Evolutionary conservation across 371 early-diverging fungal genomes (phyloP), one percentile per base, ranked within the genome.

Genomic region (Actinomucor elegans): DNA sequence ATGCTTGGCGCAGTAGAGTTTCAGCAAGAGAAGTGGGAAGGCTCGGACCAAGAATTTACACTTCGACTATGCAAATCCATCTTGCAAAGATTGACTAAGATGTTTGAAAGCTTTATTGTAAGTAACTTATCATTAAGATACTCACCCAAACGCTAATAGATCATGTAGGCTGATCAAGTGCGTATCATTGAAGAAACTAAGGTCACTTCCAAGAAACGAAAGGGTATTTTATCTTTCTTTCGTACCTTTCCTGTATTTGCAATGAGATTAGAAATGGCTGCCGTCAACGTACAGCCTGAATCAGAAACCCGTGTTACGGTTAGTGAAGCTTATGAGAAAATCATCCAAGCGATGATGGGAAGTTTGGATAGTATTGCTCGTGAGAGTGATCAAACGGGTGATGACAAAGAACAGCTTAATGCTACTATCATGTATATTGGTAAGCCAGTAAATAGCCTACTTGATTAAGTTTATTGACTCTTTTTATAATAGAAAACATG

Each of bases 401-500:
- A 96, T 45, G 94, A 94, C 47, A 96, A 96, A 69, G 98, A 98
- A 45, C 91, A 90, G 52, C 66, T 96, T 43, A 94, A 94, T 65
- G 81, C 90, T 0, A 90, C 91, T 54, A 91, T 94, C 14, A 74
- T 94, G 66, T 85, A 81, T 33, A 78, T 96, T 54, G 92, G 91
- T 86, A 83, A 70, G 70, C 61, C 42, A 6, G 9, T n/a, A 21
- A 29, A 11, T 28, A 8, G 4, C 10, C 11, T 50, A 33, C 11
- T 28, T 3, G 10, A 23, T n/a, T 14, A 9, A 7, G 14, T n/a
- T 28, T 11, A 23, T n/a, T 24, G 14, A 24, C 14, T 5, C 12
- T 24, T 3, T 15, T 21, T 5, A 27, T n/a, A 1, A 6, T 57
- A 91, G 95, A 95, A 69, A 95, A 95, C 59, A 93, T 93, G 93